Percentiles rank a stretch among this genome's conserved stretches.
phyloP scores from a whole-genome alignment of 176 grass and related monocot species.

The Oryza rufipogon region DNA sequence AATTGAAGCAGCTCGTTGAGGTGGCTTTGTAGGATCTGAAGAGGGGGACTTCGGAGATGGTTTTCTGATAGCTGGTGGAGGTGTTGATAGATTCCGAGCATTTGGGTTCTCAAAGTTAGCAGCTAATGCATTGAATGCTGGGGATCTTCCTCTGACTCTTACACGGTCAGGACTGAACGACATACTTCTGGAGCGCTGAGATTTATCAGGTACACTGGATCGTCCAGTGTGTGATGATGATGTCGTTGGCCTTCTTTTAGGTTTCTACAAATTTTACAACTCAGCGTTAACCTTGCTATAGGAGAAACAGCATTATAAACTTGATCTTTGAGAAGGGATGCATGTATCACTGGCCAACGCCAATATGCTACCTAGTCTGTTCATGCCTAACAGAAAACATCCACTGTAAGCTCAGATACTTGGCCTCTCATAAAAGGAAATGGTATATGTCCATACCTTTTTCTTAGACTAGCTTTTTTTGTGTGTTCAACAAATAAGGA shows the following conservation, averaged over 20 bases:
- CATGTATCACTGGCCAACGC: constrained; percentile 8
- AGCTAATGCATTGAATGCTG: constrained; percentile 94
- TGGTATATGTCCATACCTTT: neutral
- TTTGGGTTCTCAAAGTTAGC: constrained; percentile 95
- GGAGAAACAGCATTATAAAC: constrained; percentile 10
- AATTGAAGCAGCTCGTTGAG: constrained; percentile 65
- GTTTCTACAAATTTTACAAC: constrained; percentile 65
- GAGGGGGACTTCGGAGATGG: constrained; percentile 53
- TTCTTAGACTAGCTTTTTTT: neutral
- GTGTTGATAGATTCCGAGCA: constrained; percentile 89
- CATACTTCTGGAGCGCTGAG: constrained; percentile 94
- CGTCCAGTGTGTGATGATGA: constrained; percentile 76
- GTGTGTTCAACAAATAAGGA: neutral
- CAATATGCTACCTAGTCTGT: constrained; percentile 9
- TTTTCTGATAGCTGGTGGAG: constrained; percentile 83
- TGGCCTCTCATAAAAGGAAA: neutral
- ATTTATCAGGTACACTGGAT: constrained; percentile 84
- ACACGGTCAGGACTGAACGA: constrained; percentile 97
- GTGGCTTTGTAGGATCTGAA: constrained; percentile 64
- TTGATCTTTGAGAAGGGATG: neutral
- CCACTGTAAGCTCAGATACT: constrained; percentile 2
- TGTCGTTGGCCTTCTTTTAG: constrained; percentile 69
- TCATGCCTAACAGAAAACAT: constrained; percentile 7
- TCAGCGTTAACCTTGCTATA: constrained; percentile 39
- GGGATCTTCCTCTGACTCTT: constrained; percentile 92